Conservation (phyloP, 768 basidiomycete species). For the Artomyces pyxidatus region DNA sequence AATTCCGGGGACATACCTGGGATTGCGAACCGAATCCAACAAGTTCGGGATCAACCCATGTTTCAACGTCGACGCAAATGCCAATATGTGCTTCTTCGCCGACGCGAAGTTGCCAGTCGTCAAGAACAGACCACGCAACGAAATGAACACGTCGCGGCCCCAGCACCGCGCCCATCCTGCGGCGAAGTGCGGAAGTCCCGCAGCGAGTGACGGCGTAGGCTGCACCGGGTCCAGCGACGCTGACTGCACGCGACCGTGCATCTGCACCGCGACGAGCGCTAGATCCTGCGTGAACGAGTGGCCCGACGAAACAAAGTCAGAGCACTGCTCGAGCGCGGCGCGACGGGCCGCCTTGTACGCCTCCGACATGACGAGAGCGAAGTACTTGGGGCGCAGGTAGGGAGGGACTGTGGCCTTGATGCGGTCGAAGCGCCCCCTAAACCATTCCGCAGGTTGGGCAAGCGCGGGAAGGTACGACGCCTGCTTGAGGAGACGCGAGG, state of each 20-base stretch:
- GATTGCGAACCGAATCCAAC: conserved; percentile 79
- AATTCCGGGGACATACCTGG: conserved; percentile 59
- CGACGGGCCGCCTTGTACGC: conserved; percentile 89
- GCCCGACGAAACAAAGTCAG: conserved; percentile 79
- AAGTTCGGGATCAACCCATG: conserved; percentile 96
- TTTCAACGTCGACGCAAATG: conserved; percentile 88
- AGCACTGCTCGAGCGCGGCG: conserved; percentile 77
- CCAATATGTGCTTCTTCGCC: conserved; percentile 84
- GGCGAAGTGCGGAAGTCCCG: conserved; percentile 92
- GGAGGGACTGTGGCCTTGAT: conserved; percentile 68
- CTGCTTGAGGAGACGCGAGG: conserved; percentile 60
- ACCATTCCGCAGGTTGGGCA: conserved; percentile 67
- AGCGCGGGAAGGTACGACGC: conserved; percentile 56
- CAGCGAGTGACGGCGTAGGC: conserved; percentile 77
- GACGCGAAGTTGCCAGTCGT: conserved; percentile 85
- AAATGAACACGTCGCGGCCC: conserved; percentile 95
- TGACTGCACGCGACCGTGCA: conserved; percentile 86
- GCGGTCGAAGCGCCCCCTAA: conserved; percentile 79
- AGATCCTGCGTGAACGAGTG: conserved; percentile 87
- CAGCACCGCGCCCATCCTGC: conserved; percentile 93
- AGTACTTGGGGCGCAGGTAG: conserved; percentile 93
- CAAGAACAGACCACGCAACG: conserved; percentile 85
- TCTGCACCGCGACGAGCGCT: conserved; percentile 77
- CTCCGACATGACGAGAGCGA: conserved; percentile 82
- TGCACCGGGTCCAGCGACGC: conserved; percentile 77